These are phyloP conservation scores for Peterozyma xylosa DNA, from an alignment of 805 yeast genomes.

Conservation along the genomic window DNA sequence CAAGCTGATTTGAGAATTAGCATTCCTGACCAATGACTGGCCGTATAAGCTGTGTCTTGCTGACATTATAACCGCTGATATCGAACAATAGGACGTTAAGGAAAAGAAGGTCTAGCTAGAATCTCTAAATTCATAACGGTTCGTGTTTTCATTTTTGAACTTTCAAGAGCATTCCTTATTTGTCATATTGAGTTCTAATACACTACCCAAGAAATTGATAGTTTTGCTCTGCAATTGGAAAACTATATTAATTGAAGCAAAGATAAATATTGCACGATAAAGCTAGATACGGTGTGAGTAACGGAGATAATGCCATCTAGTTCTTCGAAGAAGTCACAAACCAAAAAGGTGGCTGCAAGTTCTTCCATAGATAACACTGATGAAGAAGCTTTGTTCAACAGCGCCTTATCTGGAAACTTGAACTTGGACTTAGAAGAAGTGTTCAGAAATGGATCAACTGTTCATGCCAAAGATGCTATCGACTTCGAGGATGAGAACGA, in stretches of 20 bases:
- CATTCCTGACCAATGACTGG: constrained; percentile 21
- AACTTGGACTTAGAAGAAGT: constrained; percentile 20
- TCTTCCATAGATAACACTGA: neutral
- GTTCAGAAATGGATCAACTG: constrained; percentile 40
- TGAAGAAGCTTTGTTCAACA: constrained; percentile 23
- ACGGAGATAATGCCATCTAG: too few species aligned
- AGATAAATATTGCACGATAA: neutral
- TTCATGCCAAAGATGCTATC: constrained; percentile 86
- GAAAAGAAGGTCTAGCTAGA: too few species aligned
- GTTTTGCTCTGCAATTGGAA: neutral
- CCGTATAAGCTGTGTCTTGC: constrained; percentile 26
- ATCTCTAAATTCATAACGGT: too few species aligned
- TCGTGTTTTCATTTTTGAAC: too few species aligned
- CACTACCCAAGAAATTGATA: neutral
- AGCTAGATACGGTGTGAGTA: too few species aligned
- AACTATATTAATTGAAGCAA: constrained; percentile 1
- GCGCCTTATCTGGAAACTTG: constrained; percentile 24
- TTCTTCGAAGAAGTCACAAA: neutral
- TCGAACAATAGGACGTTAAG: too few species aligned
- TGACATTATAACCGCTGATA: constrained; percentile 17
- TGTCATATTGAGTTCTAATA: too few species aligned
- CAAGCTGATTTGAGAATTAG: constrained; percentile 15
- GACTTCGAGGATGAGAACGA: constrained; percentile 95
- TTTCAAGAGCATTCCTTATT: too few species aligned
- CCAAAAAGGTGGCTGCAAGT: neutral